A percentile compares a stretch with the other conserved stretches of the same genome.
phyloP scores from a whole-genome alignment of 108 stramenopile species.

The Nannochloropsis gaditana region DNA sequence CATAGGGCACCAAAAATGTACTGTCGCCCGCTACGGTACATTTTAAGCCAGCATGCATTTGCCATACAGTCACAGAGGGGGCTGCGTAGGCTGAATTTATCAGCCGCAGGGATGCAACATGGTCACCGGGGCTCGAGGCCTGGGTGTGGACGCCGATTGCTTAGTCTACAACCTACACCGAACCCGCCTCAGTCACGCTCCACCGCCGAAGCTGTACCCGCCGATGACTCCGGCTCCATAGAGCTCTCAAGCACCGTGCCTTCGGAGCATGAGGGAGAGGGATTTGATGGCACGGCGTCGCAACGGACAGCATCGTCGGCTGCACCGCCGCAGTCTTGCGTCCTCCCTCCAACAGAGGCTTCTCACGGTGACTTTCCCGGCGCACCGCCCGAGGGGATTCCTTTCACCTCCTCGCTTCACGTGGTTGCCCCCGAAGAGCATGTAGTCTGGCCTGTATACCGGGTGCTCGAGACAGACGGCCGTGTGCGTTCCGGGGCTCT shows the following conservation, averaged over 20 bases:
- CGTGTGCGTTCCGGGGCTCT: constrained; percentile 29
- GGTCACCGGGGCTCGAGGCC: too few relatives aligned
- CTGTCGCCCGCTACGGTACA: too few relatives aligned
- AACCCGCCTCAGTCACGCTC: background rate
- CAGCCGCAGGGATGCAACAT: too few relatives aligned
- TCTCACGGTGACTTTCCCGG: background rate
- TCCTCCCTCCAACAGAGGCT: background rate
- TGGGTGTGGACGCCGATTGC: too few relatives aligned
- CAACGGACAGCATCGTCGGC: background rate
- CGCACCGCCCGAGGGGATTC: background rate
- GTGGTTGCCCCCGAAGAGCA: background rate
- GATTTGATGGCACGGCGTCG: background rate
- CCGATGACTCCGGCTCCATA: background rate
- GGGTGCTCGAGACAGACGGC: constrained; percentile 42
- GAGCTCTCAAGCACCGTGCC: background rate
- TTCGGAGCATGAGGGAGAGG: background rate
- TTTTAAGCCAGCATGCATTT: too few relatives aligned
- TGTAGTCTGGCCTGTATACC: constrained; percentile 38
- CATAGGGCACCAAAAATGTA: too few relatives aligned
- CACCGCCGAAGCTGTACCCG: background rate
- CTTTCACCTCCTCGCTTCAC: background rate
- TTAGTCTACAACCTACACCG: too few relatives aligned
- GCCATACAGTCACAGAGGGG: too few relatives aligned
- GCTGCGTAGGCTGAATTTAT: too few relatives aligned
- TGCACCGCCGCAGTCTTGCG: background rate